A percentile compares a stretch with the other conserved stretches of the same genome.
These are phyloP conservation scores for Clonostachys rosea DNA, from an alignment of 2,329 filamentous ascomycete genomes.

Conservation along the genomic window DNA sequence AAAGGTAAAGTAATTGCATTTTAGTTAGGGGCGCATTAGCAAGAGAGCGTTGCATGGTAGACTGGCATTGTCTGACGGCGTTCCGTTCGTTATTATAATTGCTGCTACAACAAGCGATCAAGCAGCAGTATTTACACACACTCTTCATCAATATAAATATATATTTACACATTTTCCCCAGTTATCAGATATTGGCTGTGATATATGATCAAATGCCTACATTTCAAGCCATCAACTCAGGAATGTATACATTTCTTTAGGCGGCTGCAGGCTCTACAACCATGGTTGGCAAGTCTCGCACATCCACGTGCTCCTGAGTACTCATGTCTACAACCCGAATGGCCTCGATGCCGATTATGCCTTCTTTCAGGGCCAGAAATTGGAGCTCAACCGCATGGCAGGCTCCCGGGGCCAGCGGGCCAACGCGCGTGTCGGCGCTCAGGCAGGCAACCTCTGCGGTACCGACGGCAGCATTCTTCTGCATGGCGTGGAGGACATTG, in stretches of 20 bases:
- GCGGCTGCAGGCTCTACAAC: slow-evolving; percentile 38
- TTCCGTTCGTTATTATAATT: no score
- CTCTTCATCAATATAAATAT: no score
- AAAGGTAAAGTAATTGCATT: no score
- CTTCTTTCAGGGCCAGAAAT: slow-evolving; percentile 64
- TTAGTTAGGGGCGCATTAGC: background rate
- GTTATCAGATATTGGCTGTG: no score
- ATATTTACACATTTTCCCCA: no score
- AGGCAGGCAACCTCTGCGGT: slow-evolving; percentile 67
- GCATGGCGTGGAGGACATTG: slow-evolving; percentile 66
- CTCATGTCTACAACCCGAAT: slow-evolving; percentile 69
- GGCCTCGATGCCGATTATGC: slow-evolving; percentile 66
- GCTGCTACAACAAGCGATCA: no score
- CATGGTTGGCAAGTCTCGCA: slow-evolving; percentile 68
- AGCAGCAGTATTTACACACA: no score
- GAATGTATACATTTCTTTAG: background rate
- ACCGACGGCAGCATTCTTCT: slow-evolving; percentile 60
- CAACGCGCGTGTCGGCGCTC: slow-evolving; percentile 69
- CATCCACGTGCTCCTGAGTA: slow-evolving; percentile 73
- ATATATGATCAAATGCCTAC: no score
- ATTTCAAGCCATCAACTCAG: no score
- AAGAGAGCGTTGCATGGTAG: background rate
- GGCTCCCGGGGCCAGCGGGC: slow-evolving; percentile 65
- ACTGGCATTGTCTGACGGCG: background rate
- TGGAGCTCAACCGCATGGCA: slow-evolving; percentile 71